phyloP scores from a whole-genome alignment of 495 filamentous ascomycete genomes.

The Annulohypoxylon bovei region DNA sequence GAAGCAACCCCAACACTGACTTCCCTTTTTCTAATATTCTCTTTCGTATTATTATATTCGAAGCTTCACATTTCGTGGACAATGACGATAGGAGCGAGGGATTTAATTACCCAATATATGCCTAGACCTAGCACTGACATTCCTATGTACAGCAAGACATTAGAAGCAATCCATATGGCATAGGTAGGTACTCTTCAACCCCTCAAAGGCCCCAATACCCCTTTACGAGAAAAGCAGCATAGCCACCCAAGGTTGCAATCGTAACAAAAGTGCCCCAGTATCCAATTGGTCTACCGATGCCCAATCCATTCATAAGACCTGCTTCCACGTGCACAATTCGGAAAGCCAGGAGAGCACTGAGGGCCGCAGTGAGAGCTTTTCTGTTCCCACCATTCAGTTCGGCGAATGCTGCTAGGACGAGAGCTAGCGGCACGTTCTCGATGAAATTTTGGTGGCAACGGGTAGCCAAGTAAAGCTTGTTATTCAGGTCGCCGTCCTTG shows the following conservation, averaged over 20 bases:
- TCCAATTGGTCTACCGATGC: constrained; percentile 48
- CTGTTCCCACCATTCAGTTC: constrained; percentile 57
- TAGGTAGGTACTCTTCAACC: not conserved
- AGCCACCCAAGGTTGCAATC: constrained; percentile 51
- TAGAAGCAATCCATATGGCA: not conserved
- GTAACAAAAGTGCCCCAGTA: constrained; percentile 52
- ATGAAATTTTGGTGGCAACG: constrained; percentile 55
- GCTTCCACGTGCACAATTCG: constrained; percentile 54
- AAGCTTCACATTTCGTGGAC: too few species aligned
- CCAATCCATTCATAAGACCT: constrained; percentile 48
- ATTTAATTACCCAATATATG: too few species aligned
- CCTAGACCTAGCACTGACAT: not conserved
- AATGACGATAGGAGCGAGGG: too few species aligned
- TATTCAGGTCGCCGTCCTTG: constrained; percentile 20
- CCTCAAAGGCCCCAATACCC: constrained; percentile 30
- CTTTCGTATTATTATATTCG: too few species aligned
- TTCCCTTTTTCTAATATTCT: too few species aligned
- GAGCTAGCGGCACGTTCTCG: constrained; percentile 54
- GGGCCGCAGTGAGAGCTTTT: constrained; percentile 46
- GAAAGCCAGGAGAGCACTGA: constrained; percentile 51
- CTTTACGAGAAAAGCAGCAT: constrained; percentile 50
- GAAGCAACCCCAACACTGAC: too few species aligned
- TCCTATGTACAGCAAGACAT: too few species aligned
- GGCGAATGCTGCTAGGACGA: constrained; percentile 44
- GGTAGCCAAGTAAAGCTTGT: constrained; percentile 46